Conservation (phyloP, 495 filamentous ascomycete genomes). For the Sabuloglossum arenarium region DNA sequence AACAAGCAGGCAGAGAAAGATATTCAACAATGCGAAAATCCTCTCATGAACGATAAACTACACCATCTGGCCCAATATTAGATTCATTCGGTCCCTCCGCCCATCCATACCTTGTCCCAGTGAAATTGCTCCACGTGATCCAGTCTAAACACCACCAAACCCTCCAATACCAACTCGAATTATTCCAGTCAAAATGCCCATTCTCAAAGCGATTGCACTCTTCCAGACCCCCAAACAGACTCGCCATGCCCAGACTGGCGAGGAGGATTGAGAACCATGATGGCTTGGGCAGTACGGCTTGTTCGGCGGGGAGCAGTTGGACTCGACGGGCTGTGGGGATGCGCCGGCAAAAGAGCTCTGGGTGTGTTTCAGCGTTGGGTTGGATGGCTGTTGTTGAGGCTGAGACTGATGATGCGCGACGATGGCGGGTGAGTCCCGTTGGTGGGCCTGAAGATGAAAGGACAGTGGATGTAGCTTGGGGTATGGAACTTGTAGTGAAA, state of each 20-base stretch:
- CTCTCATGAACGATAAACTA: neutral
- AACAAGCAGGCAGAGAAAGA: too few relatives aligned
- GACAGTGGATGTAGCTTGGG: neutral
- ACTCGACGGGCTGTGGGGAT: constrained; percentile 2
- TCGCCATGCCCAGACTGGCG: neutral
- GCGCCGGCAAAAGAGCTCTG: neutral
- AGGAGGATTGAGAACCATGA: neutral
- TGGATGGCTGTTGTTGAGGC: neutral
- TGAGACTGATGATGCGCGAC: neutral
- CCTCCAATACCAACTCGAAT: constrained; percentile 1
- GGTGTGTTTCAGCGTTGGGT: neutral
- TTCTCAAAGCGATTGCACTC: constrained; percentile 1
- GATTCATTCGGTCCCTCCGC: neutral
- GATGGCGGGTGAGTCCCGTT: neutral
- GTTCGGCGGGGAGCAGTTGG: constrained; percentile 4
- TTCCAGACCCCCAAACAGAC: neutral
- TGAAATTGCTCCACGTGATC: neutral
- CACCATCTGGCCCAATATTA: neutral
- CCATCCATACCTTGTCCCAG: neutral
- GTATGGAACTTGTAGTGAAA: neutral
- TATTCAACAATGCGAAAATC: too few relatives aligned
- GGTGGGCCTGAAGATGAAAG: neutral
- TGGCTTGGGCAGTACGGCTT: constrained; percentile 4
- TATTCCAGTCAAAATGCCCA: neutral
- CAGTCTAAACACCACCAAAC: neutral